A percentile compares a stretch with the other conserved stretches of the same genome.
Evolutionary conservation across 495 filamentous ascomycete genomes (phyloP).

Genomic region (Aspergillus nidulans): DNA sequence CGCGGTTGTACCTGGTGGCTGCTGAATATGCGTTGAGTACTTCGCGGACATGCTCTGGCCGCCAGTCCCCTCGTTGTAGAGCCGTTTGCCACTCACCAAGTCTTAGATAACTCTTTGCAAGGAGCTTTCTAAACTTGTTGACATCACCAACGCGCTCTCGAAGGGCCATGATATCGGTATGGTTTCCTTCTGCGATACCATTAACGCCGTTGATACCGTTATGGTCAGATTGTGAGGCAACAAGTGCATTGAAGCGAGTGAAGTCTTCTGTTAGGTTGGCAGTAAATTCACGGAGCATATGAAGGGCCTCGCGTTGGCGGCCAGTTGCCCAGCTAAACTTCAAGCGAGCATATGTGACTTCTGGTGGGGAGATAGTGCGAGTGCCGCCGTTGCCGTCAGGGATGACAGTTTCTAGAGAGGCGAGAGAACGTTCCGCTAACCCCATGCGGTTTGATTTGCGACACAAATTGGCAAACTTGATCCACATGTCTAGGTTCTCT

Average conservation of each 20-base stretch:
- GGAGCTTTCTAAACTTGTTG: conserved; percentile 58
- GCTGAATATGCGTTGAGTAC: conserved; percentile 83
- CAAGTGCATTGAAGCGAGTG: conserved; percentile 53
- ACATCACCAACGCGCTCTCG: conserved; percentile 42
- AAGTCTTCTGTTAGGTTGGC: conserved; percentile 70
- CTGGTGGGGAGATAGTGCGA: conserved; percentile 56
- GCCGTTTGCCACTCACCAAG: conserved; percentile 93
- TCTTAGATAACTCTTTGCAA: conserved; percentile 91
- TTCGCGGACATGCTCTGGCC: conserved; percentile 58
- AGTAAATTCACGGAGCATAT: conserved; percentile 78
- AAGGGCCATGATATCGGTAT: conserved; percentile 33
- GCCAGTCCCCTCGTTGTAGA: conserved; percentile 81
- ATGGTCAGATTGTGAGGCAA: conserved; percentile 39
- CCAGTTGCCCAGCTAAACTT: conserved; percentile 91
- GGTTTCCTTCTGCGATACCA: conserved; percentile 48
- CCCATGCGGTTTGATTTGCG: conserved; percentile 92
- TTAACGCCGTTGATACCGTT: conserved; percentile 56
- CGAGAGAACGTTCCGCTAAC: conserved; percentile 93
- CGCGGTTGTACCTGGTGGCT: conserved; percentile 84
- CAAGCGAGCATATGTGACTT: conserved; percentile 84
- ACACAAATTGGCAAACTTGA: conserved; percentile 97
- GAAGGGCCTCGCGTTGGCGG: conserved; percentile 67
- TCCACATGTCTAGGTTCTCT: conserved; percentile 97
- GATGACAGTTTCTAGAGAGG: conserved; percentile 64
- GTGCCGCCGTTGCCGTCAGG: conserved; percentile 51